A percentile compares a stretch with the other conserved stretches of the same genome.
phyloP scores from a whole-genome alignment of 2,329 filamentous ascomycete genomes.

The Fusarium pilosicola region DNA sequence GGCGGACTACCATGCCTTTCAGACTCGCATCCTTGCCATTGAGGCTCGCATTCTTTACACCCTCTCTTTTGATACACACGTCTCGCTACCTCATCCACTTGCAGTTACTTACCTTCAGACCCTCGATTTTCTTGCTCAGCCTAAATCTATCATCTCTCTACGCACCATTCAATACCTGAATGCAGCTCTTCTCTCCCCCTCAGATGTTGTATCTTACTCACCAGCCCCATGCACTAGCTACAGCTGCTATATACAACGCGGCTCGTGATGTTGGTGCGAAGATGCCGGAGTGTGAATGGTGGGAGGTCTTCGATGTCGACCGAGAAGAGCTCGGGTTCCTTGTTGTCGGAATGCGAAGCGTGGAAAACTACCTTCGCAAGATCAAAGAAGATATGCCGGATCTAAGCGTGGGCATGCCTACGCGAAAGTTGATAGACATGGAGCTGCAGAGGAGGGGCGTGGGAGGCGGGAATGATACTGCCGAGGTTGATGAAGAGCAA shows the following conservation, averaged over 20 bases:
- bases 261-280: constrained; percentile 80
- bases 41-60: constrained; percentile 81
- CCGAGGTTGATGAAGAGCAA: constrained; percentile 53
- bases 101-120: constrained; percentile 94
- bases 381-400: constrained; percentile 67
- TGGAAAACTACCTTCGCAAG: constrained; percentile 73
- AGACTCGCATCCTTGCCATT: constrained; percentile 72
- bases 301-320: constrained; percentile 97
- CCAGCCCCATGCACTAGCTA: constrained; percentile 85
- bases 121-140: constrained; percentile 71
- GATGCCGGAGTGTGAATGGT: constrained; percentile 89
- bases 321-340: constrained; percentile 93
- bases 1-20: constrained; percentile 72
- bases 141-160: constrained; percentile 65
- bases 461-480: constrained; percentile 39
- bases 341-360: constrained; percentile 84
- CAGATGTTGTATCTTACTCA: constrained; percentile 93
- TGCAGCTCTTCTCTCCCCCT: constrained; percentile 80
- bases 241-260: constrained; percentile 90
- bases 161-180: constrained; percentile 84
- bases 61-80: constrained; percentile 84
- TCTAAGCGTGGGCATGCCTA: constrained; percentile 63
- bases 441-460: constrained; percentile 68
- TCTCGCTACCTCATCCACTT: constrained; percentile 85
- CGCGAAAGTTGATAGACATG: constrained; percentile 64